Evolutionary conservation across 2,329 filamentous ascomycete genomes (phyloP), one percentile per base, ranked within the genome.

Genomic region (Venturia pyrina): DNA sequence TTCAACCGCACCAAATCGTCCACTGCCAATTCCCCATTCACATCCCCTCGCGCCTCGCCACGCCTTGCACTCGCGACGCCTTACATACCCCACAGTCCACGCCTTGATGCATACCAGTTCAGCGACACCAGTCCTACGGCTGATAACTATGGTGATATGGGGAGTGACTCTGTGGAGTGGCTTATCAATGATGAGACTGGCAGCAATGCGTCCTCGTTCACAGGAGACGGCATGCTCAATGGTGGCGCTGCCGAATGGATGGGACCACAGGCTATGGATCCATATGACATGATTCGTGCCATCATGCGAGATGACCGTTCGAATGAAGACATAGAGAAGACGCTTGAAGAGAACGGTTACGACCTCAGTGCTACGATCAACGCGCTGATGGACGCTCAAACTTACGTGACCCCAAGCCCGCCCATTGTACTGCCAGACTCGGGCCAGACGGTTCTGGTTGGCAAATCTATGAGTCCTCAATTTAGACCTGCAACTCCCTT

Each of bases 101-200:
- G 85, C 74, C 79, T 98, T 69, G 97, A 96, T 78, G 91, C 93
- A 65, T 99, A 98, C 78, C 91, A 96, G 76, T 97, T 97, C 78
- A 93, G 87, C 73, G 84, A 71, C 28, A 1, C 87, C 24, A 90
- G 87, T 62, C 89, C 91, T 7, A 87, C 89, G 21, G 87, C 88
- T 57, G 93, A 98, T 73, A 90, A 90, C 67, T 93, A 96, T 74
- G 92, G 92, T 66, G 92, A 98, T 72, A 89, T 92, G 73, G 93
- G 93, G 70, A 90, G 89, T 69, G 93, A 98, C 75, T 96, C 95
- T 71, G 92, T 99, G 64, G 93, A 98, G 77, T 98, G 93, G 95
- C 83, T 98, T 59, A 91, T 97, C 64, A 88, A 85, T 70, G 95
- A 95, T 74, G 93, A 96, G 75, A 89, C 91, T 72, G 87, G 85